Base-by-base conservation (phyloP, 306 rosid species). In the Fragaria vesca region DNA sequence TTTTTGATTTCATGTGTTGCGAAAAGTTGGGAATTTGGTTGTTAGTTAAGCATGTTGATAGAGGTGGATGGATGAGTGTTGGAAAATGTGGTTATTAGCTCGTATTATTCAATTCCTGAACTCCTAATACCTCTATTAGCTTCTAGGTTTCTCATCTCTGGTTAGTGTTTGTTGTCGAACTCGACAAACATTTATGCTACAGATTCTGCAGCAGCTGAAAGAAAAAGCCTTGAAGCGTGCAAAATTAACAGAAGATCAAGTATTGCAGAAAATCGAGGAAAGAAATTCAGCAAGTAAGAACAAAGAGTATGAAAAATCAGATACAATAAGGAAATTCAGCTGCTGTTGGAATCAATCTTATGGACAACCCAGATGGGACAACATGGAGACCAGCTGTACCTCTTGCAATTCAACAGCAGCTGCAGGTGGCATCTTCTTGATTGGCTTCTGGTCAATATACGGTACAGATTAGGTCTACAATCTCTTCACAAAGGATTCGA, bases 331-430 rank as follows among this genome's bases (percentile, higher is more conserved):
- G 72, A 93, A 86, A 86, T 69, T 82, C 93, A 82, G 94, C 94
- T 77, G 83, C 72, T 66, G 79, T 86, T 52, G 98, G 99, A 61
- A 93, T 96, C 74, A 80, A 93, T 79, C 93, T 91, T 12, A 95
- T 91, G 99, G 99, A 95, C 85, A 83, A 88, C 88, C 90, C 97
- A 42, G 81, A 85, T 66, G 97, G 97, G 43, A 95, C 99, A 38
- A 81, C 91, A 60, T 91, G 99, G 97, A 93, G 97, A 83, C 96
- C 99, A 28, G 54, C 97, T 34, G 78, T 95, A 76, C 98, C 98
- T 55, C 90, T 91, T 75, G 83, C 87, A 0, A 90, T 92, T 79
- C 97, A 92, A 86, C 91, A 87, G 26, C 87, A 85, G 73, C 13
- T 45, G 47, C 91, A 80, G 66, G 66, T 54, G 55, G n/a, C 73